Conservation (phyloP, 2,329 filamentous ascomycete genomes). For the Mariannaea sp. region DNA sequence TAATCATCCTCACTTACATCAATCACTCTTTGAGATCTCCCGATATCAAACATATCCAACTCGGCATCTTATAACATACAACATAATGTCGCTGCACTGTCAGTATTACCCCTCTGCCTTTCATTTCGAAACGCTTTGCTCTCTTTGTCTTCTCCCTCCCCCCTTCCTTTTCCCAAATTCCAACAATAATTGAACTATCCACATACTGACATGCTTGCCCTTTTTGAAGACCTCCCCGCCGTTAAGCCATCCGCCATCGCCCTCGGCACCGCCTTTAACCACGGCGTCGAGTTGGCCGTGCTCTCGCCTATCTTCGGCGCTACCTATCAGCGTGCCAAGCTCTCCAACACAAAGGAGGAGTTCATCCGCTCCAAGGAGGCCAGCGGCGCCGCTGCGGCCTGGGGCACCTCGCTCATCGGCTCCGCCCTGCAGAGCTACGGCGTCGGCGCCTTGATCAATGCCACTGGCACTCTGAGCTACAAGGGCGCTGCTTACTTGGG, state of each 20-base stretch:
- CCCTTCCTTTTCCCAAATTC: too few relatives aligned
- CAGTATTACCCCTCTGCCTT: slow-evolving; percentile 37
- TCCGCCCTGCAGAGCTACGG: slow-evolving; percentile 89
- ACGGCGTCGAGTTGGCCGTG: slow-evolving; percentile 85
- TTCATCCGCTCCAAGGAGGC: slow-evolving; percentile 94
- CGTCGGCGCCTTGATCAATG: slow-evolving; percentile 89
- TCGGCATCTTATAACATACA: too few relatives aligned
- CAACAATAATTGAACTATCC: too few relatives aligned
- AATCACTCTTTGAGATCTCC: too few relatives aligned
- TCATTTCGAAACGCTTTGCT: background rate
- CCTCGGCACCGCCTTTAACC: slow-evolving; percentile 94
- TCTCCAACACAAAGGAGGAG: slow-evolving; percentile 93
- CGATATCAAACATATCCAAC: too few relatives aligned
- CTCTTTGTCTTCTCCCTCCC: too few relatives aligned
- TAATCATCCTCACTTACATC: too few relatives aligned
- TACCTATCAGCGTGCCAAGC: slow-evolving; percentile 90
- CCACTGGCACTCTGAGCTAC: slow-evolving; percentile 92
- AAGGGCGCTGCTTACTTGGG: slow-evolving; percentile 97
- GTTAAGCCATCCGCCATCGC: slow-evolving; percentile 99
- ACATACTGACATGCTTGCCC: too few relatives aligned
- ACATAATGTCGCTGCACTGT: slow-evolving; percentile 66
- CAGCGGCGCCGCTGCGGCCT: slow-evolving; percentile 81
- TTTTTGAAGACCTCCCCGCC: slow-evolving; percentile 60
- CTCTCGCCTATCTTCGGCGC: slow-evolving; percentile 90
- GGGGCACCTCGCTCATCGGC: slow-evolving; percentile 88